Percentiles rank a stretch among this genome's conserved stretches.
phyloP scores from a whole-genome alignment of 75 land plant species.

The Pseudotsuga menziesii region DNA sequence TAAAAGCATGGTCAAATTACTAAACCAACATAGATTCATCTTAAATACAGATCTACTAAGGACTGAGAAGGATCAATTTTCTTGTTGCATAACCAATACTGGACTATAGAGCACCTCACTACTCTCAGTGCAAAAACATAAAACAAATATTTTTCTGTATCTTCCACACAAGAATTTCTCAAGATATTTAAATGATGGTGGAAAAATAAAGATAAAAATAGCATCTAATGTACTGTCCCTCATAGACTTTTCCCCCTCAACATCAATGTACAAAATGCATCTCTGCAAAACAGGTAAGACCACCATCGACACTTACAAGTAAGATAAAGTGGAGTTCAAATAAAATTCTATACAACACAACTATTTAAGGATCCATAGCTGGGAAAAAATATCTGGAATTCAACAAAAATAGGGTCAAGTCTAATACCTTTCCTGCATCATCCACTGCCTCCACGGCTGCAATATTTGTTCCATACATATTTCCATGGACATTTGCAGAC shows the following conservation, averaged over 20 bases:
- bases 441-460: slow-evolving; percentile 89
- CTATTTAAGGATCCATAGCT: neutral
- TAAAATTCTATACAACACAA: neutral
- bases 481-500: slow-evolving; percentile 88
- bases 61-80: too few species aligned
- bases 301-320: neutral
- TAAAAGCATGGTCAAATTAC: neutral
- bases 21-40: neutral
- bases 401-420: neutral
- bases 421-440: slow-evolving; percentile 79
- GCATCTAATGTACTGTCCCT: slow-evolving; percentile 73
- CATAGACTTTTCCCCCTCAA: slow-evolving; percentile 87
- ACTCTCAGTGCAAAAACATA: neutral
- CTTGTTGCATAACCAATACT: too few species aligned
- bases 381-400: neutral
- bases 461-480: slow-evolving; percentile 92
- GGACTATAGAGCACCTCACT: too few species aligned
- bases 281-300: slow-evolving; percentile 40
- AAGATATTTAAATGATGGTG: slow-evolving; percentile 80
- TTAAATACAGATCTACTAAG: neutral
- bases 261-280: slow-evolving; percentile 97
- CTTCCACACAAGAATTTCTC: slow-evolving; percentile 85
- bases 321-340: neutral
- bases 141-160: slow-evolving; percentile 21
- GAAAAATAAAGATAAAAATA: slow-evolving; percentile 73